Conservation (phyloP, 441 rosid species). For the Biscutella laevigata region DNA sequence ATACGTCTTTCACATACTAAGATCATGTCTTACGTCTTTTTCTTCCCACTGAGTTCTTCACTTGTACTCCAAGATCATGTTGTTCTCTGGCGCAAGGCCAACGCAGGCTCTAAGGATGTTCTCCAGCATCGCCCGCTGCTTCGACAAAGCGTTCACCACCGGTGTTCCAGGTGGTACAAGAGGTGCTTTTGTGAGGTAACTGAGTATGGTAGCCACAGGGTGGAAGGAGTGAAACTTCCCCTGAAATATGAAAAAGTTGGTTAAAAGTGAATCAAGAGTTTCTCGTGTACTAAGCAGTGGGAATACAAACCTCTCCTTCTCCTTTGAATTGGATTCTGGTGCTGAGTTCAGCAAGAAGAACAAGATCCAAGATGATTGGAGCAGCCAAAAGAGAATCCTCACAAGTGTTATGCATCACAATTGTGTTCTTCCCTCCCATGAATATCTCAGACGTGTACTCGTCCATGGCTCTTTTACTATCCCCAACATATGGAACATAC, state of each 20-base stretch:
- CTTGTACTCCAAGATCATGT: conserved; percentile 97
- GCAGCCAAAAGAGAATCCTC: conserved; percentile 97
- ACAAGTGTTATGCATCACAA: conserved; percentile 86
- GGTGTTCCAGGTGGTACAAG: conserved; percentile 96
- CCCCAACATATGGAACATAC: conserved; percentile 88
- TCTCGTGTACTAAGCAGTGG: neutral
- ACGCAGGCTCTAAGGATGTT: conserved; percentile 88
- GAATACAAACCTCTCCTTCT: conserved; percentile 69
- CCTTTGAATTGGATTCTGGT: conserved; percentile 82
- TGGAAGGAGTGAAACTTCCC: conserved; percentile 91
- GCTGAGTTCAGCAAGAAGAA: conserved; percentile 88
- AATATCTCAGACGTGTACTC: conserved; percentile 95
- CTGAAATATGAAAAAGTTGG: conserved; percentile 27
- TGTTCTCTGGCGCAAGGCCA: conserved; percentile 87
- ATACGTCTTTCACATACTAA: neutral
- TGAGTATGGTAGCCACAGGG: conserved; percentile 93
- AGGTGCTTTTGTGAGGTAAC: conserved; percentile 94
- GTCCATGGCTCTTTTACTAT: conserved; percentile 98
- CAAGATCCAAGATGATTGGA: conserved; percentile 89
- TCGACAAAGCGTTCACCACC: conserved; percentile 85
- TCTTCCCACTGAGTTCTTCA: conserved; percentile 6
- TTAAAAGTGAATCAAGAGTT: neutral
- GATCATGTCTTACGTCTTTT: neutral
- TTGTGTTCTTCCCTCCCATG: conserved; percentile 89
- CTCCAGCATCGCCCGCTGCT: conserved; percentile 96